phyloP scores from a whole-genome alignment of 371 early-diverging fungal species.

The Capillidium rhysosporum region DNA sequence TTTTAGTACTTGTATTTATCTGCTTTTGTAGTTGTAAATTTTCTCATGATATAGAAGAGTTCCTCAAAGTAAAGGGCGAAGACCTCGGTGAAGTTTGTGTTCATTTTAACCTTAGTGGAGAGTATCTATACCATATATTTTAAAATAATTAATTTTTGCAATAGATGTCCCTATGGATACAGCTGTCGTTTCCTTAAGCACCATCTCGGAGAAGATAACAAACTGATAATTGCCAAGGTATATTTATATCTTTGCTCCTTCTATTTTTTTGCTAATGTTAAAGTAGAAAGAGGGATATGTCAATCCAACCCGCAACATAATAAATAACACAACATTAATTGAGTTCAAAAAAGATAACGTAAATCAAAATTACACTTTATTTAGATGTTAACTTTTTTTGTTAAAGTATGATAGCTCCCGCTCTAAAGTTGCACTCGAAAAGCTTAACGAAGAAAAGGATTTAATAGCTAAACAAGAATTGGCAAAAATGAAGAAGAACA shows the following conservation, averaged over 20 bases:
- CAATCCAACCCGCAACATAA: not conserved
- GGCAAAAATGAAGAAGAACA: no score
- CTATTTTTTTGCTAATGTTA: not conserved
- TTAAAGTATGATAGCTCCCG: not conserved
- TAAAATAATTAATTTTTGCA: not conserved
- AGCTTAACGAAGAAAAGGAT: not conserved
- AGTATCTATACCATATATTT: conserved; percentile 16
- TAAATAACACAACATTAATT: not conserved
- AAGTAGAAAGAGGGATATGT: not conserved
- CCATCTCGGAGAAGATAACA: conserved; percentile 35
- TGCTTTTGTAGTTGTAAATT: conserved; percentile 25
- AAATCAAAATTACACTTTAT: not conserved
- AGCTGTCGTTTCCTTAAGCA: conserved; percentile 56
- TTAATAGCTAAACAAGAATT: no score
- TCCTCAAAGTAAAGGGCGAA: conserved; percentile 31
- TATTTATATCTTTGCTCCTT: not conserved
- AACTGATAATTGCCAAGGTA: conserved; percentile 27
- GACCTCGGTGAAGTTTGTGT: conserved; percentile 62
- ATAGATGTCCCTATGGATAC: conserved; percentile 37
- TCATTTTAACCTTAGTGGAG: conserved; percentile 45
- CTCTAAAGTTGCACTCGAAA: conserved; percentile 4
- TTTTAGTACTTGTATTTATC: not conserved
- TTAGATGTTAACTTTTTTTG: not conserved
- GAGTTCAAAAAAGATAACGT: conserved; percentile 21
- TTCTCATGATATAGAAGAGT: conserved; percentile 41